A percentile compares a stretch with the other conserved stretches of the same genome.
Evolutionary conservation across 108 stramenopile genomes (phyloP).

Genomic region (Seminavis robusta): DNA sequence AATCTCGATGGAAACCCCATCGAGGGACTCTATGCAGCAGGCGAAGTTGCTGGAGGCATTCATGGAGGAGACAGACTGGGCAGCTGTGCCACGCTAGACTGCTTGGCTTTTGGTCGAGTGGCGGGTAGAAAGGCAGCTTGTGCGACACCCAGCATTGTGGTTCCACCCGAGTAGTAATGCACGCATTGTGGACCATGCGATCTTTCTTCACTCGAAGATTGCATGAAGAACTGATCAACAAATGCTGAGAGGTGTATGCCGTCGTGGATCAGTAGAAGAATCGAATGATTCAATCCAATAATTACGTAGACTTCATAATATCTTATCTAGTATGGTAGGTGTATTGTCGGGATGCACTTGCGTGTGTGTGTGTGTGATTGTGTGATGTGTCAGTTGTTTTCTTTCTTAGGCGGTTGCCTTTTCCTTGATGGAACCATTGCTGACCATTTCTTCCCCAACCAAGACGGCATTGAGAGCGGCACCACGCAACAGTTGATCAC

Average conservation of each 20-base stretch:
- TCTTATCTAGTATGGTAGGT: too few relatives aligned
- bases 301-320: too few relatives aligned
- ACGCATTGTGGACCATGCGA: too few relatives aligned
- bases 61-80: not conserved
- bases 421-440: conserved; percentile 65
- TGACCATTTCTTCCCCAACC: conserved; percentile 89
- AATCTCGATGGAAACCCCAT: not conserved
- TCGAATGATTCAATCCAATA: too few relatives aligned
- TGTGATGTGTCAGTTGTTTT: too few relatives aligned
- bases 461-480: conserved; percentile 97
- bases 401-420: conserved; percentile 5
- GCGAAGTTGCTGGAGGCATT: not conserved
- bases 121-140: not conserved
- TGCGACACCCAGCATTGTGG: not conserved
- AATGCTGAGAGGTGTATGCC: too few relatives aligned
- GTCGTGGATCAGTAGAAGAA: too few relatives aligned
- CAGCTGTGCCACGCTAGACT: not conserved
- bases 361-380: too few relatives aligned
- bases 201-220: too few relatives aligned
- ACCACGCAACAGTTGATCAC: conserved; percentile 96
- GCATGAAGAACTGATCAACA: too few relatives aligned
- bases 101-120: not conserved
- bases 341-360: too few relatives aligned
- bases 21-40: not conserved
- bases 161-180: too few relatives aligned